Evolutionary conservation across 352 stramenopile species (phyloP).

Genomic region (Halophytophthora batemanensis): DNA sequence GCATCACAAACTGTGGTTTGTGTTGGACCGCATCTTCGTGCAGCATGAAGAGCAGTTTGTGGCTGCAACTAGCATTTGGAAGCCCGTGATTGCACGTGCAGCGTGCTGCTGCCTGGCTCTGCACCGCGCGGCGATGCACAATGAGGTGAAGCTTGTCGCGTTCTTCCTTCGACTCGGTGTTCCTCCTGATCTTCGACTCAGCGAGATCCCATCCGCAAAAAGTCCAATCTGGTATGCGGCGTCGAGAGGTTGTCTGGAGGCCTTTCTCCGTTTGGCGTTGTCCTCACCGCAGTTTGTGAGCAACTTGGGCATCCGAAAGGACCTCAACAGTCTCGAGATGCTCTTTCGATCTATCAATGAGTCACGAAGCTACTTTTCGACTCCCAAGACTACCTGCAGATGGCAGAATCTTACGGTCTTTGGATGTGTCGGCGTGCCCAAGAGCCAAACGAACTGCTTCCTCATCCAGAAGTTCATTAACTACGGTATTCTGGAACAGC

Average conservation of each 20-base stretch:
- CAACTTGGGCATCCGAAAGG: constrained; percentile 4
- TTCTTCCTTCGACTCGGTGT: constrained; percentile 53
- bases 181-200: constrained; percentile 29
- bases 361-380: constrained; percentile 20
- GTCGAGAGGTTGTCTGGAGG: constrained; percentile 32
- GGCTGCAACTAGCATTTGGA: constrained; percentile 41
- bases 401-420: constrained; percentile 60
- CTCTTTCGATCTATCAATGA: constrained; percentile 24
- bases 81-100: constrained; percentile 41
- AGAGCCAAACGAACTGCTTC: constrained; percentile 25
- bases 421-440: constrained; percentile 41
- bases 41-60: constrained; percentile 30
- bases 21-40: constrained; percentile 42
- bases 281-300: constrained; percentile 21
- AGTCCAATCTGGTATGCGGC: constrained; percentile 54
- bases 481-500: constrained; percentile 27
- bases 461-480: constrained; percentile 55
- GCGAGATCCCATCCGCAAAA: constrained; percentile 17
- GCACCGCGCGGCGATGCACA: constrained; percentile 44
- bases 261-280: constrained; percentile 43
- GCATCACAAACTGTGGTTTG: constrained; percentile 45
- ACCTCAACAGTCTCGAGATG: constrained; percentile 9
- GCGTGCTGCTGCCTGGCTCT: constrained; percentile 41
- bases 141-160: constrained; percentile 34
- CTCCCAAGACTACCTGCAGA: constrained; percentile 25